These are phyloP conservation scores for Echinochloa phyllopogon DNA, from an alignment of 176 grass and related monocot species.

Conservation along the genomic window DNA sequence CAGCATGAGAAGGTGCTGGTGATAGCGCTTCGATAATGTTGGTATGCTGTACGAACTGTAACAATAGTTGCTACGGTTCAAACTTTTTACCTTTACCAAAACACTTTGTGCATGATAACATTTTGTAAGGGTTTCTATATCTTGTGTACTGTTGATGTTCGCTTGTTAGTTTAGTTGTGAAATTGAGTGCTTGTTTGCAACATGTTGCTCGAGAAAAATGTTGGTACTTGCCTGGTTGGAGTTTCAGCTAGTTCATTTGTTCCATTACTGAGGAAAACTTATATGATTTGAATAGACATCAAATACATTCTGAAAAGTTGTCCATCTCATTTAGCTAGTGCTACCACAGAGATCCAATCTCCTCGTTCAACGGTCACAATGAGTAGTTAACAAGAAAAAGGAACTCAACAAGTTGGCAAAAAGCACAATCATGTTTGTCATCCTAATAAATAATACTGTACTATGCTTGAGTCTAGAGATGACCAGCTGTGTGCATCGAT, in stretches of 20 bases:
- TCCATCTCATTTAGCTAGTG: neutral
- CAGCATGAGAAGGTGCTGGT: neutral
- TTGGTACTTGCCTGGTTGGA: neutral
- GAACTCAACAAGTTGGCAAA: neutral
- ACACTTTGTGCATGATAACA: neutral
- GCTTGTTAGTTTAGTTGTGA: neutral
- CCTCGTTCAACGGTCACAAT: no score
- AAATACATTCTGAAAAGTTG: neutral
- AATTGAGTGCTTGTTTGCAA: neutral
- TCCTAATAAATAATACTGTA: no score
- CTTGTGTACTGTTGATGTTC: neutral
- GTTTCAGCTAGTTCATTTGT: neutral
- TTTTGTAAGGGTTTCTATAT: neutral
- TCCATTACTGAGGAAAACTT: neutral
- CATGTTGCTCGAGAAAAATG: neutral
- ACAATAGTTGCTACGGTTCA: neutral
- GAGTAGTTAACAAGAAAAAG: neutral
- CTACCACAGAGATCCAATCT: neutral
- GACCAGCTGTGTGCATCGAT: no score
- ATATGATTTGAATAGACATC: neutral
- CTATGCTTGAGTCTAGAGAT: no score
- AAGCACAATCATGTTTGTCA: neutral
- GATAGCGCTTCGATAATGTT: conserved; percentile 3
- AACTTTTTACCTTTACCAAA: neutral
- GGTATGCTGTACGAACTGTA: neutral